phyloP scores from a whole-genome alignment of 2,329 filamentous ascomycete species.

The Ophiostoma populinum region DNA sequence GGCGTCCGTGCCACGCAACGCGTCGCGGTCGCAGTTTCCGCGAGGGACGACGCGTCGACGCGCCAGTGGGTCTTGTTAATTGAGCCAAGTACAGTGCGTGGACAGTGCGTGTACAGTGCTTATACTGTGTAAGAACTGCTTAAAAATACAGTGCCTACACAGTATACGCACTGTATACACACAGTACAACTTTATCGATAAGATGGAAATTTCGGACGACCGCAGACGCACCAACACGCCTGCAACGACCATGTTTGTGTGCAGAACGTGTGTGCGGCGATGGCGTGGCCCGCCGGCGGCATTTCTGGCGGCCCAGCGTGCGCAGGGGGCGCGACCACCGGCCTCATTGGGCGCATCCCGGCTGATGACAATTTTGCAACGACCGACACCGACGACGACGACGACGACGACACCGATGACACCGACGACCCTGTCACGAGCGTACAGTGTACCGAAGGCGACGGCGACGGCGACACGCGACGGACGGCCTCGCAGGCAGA shows the following conservation, averaged over 20 bases:
- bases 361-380: not conserved
- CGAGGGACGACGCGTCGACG: conserved; percentile 4
- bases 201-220: conserved; percentile 3
- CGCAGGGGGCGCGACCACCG: not conserved
- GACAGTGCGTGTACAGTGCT: too few relatives aligned
- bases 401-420: not conserved
- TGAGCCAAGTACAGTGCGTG: not conserved
- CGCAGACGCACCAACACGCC: not conserved
- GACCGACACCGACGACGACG: not conserved
- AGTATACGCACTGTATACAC: not conserved
- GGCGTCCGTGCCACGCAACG: too few relatives aligned
- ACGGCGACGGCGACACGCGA: too few relatives aligned
- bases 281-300: conserved; percentile 1
- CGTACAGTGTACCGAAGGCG: too few relatives aligned
- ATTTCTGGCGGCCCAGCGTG: not conserved
- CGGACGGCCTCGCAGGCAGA: too few relatives aligned
- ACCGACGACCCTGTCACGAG: too few relatives aligned
- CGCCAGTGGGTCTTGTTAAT: conserved; percentile 3
- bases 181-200: conserved; percentile 7
- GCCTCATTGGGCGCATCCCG: not conserved
- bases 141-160: too few relatives aligned
- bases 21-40: too few relatives aligned
- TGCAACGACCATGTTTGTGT: conserved; percentile 20
- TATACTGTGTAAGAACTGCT: too few relatives aligned
- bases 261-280: conserved; percentile 20